phyloP scores from a whole-genome alignment of 2,329 filamentous ascomycete genomes.

The Orbilia quercus region DNA sequence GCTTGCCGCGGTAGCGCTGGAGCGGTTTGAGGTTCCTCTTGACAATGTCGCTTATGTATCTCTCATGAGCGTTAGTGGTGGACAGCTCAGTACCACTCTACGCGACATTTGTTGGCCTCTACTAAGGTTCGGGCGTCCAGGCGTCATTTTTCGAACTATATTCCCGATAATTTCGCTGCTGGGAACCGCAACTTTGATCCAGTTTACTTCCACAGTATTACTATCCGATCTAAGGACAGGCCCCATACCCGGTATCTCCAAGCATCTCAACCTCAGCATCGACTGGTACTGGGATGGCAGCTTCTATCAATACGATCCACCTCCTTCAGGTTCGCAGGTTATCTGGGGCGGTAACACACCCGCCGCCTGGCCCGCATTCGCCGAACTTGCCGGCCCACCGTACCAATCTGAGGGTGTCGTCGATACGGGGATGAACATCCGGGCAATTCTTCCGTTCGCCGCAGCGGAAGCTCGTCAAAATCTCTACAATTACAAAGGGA shows the following conservation, averaged over 20 bases:
- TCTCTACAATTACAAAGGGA: background rate
- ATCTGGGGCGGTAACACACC: conserved; percentile 28
- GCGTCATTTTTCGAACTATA: conserved; percentile 21
- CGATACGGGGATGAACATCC: conserved; percentile 21
- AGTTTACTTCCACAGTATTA: conserved; percentile 27
- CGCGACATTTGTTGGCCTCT: conserved; percentile 29
- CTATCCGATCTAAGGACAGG: conserved; percentile 17
- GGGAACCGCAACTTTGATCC: conserved; percentile 14
- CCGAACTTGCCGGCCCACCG: conserved; percentile 7
- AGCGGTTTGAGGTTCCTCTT: conserved; percentile 27
- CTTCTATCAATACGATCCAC: background rate
- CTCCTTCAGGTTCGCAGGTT: background rate
- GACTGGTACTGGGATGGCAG: conserved; percentile 24
- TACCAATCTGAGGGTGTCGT: conserved; percentile 9
- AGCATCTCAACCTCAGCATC: background rate
- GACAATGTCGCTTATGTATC: conserved; percentile 18
- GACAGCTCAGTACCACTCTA: conserved; percentile 12
- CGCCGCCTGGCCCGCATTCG: conserved; percentile 24
- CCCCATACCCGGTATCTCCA: conserved; percentile 6
- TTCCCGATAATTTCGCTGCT: conserved; percentile 19
- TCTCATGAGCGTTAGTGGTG: conserved; percentile 31
- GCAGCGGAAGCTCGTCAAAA: conserved; percentile 19
- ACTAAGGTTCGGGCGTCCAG: conserved; percentile 12
- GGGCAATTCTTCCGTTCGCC: conserved; percentile 22
- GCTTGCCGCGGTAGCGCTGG: conserved; percentile 24